Base-by-base conservation (phyloP, 1,139 yeast genomes). In the Saccharomyces hybrid region DNA sequence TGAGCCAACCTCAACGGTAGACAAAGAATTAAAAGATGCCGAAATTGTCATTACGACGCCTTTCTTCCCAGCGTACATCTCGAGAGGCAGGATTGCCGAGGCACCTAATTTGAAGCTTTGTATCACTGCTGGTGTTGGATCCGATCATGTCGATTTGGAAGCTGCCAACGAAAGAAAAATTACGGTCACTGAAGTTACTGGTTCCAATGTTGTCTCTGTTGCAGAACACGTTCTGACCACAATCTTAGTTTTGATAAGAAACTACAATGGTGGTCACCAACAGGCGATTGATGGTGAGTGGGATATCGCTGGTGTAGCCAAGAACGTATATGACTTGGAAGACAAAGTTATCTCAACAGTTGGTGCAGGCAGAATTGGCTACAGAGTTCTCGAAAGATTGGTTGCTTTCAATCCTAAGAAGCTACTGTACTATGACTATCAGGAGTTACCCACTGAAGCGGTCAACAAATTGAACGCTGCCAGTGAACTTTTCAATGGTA, bases 331-430 rank as follows among this genome's bases (percentile, higher is more conserved):
- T 61, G 95, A 87, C 65, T 70, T 87, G 60, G 95, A 87, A 69
- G 88, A 81, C 59, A 87, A 86, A 72, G 85, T 82, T 27, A 74
- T 87, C 57, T 86, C 88, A 29, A 85, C 93, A 46, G 87, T 86
- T 59, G 95, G 93, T 56, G 86, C 88, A 46, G 95, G 95, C 55
- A 79, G 95, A 69, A 87, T 87, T 64, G 95, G 95, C 29, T 83
- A 80, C 75, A 78, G 90, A 58, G 86, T 86, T 27, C 76, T 87
- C 66, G 87, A 85, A 70, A 78, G 95, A 29, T 9, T 29, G 32
- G n/a, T 11, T 29, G 32, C 32, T 8, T 29, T 29, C 32, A 8
- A 29, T 9, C n/a, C 32, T 8, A 29, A 29, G 32, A 29, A 29
- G 32, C 13, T 29, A 29, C 32, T 29, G 32, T 11, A 11, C 32